These are phyloP conservation scores for Fusarium pseudograminearum DNA, from an alignment of 2,329 filamentous ascomycete species.

Conservation along the genomic window DNA sequence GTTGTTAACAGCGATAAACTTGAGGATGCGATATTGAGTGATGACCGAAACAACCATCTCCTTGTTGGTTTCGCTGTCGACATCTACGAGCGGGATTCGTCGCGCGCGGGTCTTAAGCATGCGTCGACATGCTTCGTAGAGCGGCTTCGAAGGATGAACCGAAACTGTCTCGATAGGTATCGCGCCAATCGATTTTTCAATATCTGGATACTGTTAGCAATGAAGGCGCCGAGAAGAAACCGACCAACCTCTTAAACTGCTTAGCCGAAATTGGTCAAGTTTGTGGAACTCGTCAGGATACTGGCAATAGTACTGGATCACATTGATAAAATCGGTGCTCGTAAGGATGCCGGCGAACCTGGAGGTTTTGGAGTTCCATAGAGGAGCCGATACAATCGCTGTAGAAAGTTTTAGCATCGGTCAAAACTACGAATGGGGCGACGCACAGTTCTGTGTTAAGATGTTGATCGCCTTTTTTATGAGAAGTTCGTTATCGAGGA, in stretches of 20 bases:
- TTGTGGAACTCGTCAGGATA: constrained; percentile 90
- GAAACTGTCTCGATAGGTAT: constrained; percentile 93
- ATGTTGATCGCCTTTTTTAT: constrained; percentile 98
- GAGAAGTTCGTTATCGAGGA: constrained; percentile 93
- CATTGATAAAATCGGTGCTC: constrained; percentile 97
- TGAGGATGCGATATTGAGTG: constrained; percentile 97
- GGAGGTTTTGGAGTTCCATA: constrained; percentile 95
- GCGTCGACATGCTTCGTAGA: constrained; percentile 94
- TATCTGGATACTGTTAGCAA: constrained; percentile 69
- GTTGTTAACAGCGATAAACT: constrained; percentile 96
- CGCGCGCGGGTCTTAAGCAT: constrained; percentile 96
- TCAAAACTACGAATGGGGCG: constrained; percentile 7
- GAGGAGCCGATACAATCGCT: constrained; percentile 97
- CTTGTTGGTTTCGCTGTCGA: constrained; percentile 92
- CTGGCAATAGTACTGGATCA: constrained; percentile 99
- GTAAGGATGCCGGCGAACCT: constrained; percentile 95
- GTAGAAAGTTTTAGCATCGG: constrained; percentile 32
- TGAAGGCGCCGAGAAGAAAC: constrained; percentile 2
- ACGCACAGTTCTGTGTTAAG: constrained; percentile 89
- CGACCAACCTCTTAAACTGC: constrained; percentile 83
- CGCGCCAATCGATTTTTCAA: constrained; percentile 93
- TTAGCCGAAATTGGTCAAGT: constrained; percentile 93
- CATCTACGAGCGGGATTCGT: constrained; percentile 91
- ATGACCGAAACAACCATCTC: constrained; percentile 96
- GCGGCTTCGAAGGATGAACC: constrained; percentile 88